Conservation (phyloP, 2,329 filamentous ascomycete genomes). For the Alternaria infectoria region DNA sequence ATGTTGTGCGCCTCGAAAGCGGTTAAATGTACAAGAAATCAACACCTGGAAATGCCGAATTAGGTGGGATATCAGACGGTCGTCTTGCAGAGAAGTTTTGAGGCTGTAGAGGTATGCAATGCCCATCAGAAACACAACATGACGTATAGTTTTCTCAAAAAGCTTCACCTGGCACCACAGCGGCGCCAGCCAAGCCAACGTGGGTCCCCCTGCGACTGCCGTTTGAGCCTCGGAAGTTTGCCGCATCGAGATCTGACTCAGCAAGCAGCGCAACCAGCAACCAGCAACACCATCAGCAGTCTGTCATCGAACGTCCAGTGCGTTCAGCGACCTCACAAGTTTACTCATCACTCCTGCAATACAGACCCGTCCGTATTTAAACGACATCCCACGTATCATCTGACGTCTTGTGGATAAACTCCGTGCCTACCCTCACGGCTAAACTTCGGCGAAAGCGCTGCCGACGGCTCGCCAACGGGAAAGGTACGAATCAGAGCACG, state of each 20-base stretch:
- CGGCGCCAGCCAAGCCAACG: slow-evolving; percentile 16
- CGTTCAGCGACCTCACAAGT: not conserved
- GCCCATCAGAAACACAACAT: slow-evolving; percentile 3
- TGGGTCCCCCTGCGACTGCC: slow-evolving; percentile 9
- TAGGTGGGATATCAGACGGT: not conserved
- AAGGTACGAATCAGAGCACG: slow-evolving; percentile 4
- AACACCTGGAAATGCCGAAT: not conserved
- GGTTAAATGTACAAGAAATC: not conserved
- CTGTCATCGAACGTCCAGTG: not conserved
- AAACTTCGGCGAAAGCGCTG: slow-evolving; percentile 11
- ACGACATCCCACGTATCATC: slow-evolving; percentile 1
- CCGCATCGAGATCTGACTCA: slow-evolving; percentile 7
- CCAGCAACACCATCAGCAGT: not conserved
- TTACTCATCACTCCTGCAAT: not conserved
- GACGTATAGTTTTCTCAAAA: slow-evolving; percentile 13
- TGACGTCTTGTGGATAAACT: slow-evolving; percentile 5
- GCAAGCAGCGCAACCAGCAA: not conserved
- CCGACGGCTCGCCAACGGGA: not conserved
- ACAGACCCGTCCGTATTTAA: not conserved
- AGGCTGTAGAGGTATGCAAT: not conserved
- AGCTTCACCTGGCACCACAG: not conserved
- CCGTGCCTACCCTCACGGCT: slow-evolving; percentile 2
- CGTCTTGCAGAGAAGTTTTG: not conserved
- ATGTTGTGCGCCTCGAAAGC: not conserved
- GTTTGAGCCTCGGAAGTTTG: slow-evolving; percentile 16